A percentile compares a stretch with the other conserved stretches of the same genome.
Evolutionary conservation across 2,329 filamentous ascomycete genomes (phyloP).

Genomic region (Monilinia laxa): DNA sequence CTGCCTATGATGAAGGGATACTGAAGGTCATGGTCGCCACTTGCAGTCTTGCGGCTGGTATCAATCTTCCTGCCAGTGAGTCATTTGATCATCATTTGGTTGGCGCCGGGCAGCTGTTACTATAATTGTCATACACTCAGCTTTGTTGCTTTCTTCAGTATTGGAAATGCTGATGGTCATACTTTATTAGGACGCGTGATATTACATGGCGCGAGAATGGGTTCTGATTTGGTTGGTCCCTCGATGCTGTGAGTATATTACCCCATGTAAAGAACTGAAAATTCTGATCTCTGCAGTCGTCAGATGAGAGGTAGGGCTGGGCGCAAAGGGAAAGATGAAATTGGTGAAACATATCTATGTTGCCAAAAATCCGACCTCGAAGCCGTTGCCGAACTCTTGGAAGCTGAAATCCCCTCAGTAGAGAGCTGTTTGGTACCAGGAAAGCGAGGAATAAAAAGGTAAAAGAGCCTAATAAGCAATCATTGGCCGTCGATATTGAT

Average conservation of each 20-base stretch:
- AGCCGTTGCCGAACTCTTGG: constrained; percentile 67
- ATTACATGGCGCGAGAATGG: constrained; percentile 73
- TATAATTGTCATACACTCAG: background rate
- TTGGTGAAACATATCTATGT: constrained; percentile 76
- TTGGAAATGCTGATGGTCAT: background rate
- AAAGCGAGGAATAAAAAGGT: constrained; percentile 67
- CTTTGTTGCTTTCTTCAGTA: background rate
- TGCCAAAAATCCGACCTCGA: constrained; percentile 68
- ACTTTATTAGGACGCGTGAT: constrained; percentile 57
- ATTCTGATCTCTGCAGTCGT: constrained; percentile 46
- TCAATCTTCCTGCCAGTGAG: constrained; percentile 67
- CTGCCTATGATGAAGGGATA: constrained; percentile 66
- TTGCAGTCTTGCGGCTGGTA: constrained; percentile 78
- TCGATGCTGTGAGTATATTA: constrained; percentile 61
- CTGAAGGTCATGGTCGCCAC: constrained; percentile 74
- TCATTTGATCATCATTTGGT: background rate
- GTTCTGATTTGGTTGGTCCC: constrained; percentile 71
- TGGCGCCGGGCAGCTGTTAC: too few relatives aligned
- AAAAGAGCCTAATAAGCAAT: constrained; percentile 23
- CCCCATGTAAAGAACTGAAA: background rate
- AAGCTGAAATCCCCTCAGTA: constrained; percentile 69
- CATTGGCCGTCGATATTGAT: constrained; percentile 18
- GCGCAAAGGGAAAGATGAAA: constrained; percentile 73
- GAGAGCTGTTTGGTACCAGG: constrained; percentile 67
- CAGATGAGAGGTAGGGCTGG: constrained; percentile 80